These are phyloP conservation scores for Rubia tinctorum DNA, from an alignment of 305 asterid genomes.

Conservation along the genomic window DNA sequence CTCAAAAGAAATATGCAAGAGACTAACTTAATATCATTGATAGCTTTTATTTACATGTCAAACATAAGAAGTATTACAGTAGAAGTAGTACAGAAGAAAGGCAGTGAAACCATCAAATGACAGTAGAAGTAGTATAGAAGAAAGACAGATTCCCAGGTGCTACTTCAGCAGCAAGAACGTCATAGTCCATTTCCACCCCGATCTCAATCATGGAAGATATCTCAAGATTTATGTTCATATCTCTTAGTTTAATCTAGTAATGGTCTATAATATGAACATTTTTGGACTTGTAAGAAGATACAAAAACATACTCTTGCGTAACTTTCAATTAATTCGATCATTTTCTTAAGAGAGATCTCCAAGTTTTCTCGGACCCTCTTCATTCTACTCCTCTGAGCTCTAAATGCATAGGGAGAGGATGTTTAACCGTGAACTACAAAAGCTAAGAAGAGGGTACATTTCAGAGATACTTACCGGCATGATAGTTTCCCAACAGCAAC, in stretches of 20 bases:
- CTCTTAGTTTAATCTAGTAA: background rate
- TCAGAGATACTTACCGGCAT: conserved; percentile 47
- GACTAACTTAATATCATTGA: no score
- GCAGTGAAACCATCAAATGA: background rate
- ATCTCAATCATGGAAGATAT: conserved; percentile 96
- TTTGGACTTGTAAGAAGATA: background rate
- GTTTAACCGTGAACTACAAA: conserved; percentile 11
- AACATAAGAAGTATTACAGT: no score
- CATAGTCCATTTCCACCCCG: conserved; percentile 90
- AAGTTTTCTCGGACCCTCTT: conserved; percentile 77
- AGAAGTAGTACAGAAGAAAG: no score
- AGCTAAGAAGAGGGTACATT: background rate
- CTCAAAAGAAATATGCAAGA: no score
- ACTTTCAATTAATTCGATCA: conserved; percentile 92
- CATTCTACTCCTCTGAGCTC: conserved; percentile 78
- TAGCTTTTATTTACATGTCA: no score
- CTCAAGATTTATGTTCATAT: conserved; percentile 38
- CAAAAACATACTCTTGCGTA: conserved; percentile 72
- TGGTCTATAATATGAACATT: background rate
- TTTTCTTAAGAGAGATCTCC: conserved; percentile 69
- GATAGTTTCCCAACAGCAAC: conserved; percentile 95
- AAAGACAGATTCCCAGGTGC: conserved; percentile 33
- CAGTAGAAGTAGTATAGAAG: background rate
- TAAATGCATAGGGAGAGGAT: conserved; percentile 22
- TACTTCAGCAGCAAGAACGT: conserved; percentile 92